Evolutionary conservation across 2,329 filamentous ascomycete genomes (phyloP), one percentile per base, ranked within the genome.

Genomic region (Harringtonia aguacate): DNA sequence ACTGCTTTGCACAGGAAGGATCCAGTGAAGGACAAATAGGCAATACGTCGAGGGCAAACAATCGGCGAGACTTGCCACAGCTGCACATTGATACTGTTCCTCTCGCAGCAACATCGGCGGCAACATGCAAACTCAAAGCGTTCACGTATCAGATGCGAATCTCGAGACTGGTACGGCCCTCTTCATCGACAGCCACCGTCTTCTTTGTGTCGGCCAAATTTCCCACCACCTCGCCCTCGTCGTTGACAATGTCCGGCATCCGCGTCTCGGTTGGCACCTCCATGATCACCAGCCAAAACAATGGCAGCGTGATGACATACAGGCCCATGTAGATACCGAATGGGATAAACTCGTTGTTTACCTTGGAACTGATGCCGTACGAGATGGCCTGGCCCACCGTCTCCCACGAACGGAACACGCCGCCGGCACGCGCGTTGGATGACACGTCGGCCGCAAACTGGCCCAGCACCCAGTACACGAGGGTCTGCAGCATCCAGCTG

Each of bases 281-380:
- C 12, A 8, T 17, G 15, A 43, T 3, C 10, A 43, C 34, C 18
- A 27, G 15, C 22, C 24, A 43, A 18, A 43, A 20, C 7, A 31
- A n/a, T 4, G 41, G 41, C 8, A 36, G 14, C 14, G 21, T 24
- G 27, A 43, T 38, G 18, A 15, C 27, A 31, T 21, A 43, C n/a
- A 38, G 41, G 28, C 34, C 41, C 3, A 37, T 14, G 27, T 43
- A 43, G 35, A 43, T 33, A 35, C 41, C 35, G 22, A 43, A 43
- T 27, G 41, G 41, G 17, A 43, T 36, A 33, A 37, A 37, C 39
- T 41, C 34, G 39, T 41, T 41, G 39, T 29, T 24, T 6, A 29
- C 20, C 6, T 34, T 20, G 21, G 39, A 12, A n/a, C 34, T 41
- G 39, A 41, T 41, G 13, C 39, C 39, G 30, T 41, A 41, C 4